These are phyloP conservation scores for Dipodascus geniculatus DNA, from an alignment of 805 yeast genomes.

Conservation along the genomic window DNA sequence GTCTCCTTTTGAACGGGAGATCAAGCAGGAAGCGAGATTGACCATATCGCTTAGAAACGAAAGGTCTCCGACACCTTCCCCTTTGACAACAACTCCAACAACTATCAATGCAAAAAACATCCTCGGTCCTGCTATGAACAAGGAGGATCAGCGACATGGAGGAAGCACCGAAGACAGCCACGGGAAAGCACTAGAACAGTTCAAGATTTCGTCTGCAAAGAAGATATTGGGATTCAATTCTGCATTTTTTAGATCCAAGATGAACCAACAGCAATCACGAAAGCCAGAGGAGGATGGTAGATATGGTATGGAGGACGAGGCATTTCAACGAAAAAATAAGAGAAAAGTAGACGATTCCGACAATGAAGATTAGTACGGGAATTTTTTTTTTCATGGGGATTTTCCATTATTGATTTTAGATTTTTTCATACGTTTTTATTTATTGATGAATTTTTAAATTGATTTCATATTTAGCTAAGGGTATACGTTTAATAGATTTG, in stretches of 20 bases:
- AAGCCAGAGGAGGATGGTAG: background rate
- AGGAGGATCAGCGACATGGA: no score
- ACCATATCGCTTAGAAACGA: conserved; percentile 15
- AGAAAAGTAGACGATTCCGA: background rate
- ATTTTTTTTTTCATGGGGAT: background rate
- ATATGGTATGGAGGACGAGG: background rate
- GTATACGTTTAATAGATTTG: no score
- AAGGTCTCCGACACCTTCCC: background rate
- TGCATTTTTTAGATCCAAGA: background rate
- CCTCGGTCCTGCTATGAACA: no score
- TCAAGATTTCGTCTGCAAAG: background rate
- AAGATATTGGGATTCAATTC: background rate
- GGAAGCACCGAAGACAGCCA: background rate
- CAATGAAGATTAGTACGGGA: background rate
- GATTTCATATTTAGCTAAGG: background rate
- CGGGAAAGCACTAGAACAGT: background rate
- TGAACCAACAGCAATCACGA: background rate
- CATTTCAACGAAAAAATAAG: background rate
- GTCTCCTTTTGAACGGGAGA: conserved; percentile 18
- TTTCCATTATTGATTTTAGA: background rate
- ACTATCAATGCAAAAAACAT: background rate
- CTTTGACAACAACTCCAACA: background rate
- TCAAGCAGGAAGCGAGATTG: conserved; percentile 17
- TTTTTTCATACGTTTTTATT: background rate
- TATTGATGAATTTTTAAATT: background rate